phyloP scores from a whole-genome alignment of 768 basidiomycete genomes.

The Pulveroboletus sp. region DNA sequence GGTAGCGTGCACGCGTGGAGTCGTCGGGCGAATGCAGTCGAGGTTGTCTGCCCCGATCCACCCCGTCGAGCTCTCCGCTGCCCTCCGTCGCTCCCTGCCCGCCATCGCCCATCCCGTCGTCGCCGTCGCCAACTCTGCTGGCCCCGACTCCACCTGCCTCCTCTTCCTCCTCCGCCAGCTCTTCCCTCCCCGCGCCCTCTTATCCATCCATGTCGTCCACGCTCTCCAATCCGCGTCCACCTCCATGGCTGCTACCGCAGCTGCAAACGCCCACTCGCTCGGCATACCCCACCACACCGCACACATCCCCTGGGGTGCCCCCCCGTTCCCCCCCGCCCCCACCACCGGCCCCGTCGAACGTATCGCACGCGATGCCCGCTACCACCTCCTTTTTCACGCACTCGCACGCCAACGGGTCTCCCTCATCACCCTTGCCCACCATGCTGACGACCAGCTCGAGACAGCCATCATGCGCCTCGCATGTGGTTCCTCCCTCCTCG shows the following conservation, averaged over 20 bases:
- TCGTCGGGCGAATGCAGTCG: too few relatives aligned
- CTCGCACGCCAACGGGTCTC: conserved; percentile 38
- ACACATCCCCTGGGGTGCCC: conserved; percentile 53
- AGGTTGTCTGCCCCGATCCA: conserved; percentile 33
- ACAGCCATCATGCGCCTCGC: conserved; percentile 69
- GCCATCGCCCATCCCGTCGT: background rate
- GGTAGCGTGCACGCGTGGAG: too few relatives aligned
- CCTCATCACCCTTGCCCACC: conserved; percentile 65
- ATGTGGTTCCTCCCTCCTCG: conserved; percentile 49
- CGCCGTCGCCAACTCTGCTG: conserved; percentile 76
- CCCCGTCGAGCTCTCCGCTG: conserved; percentile 44
- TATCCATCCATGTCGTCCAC: conserved; percentile 69
- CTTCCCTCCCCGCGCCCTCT: conserved; percentile 28
- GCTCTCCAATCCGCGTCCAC: conserved; percentile 55
- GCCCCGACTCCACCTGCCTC: conserved; percentile 77
- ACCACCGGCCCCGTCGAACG: conserved; percentile 45
- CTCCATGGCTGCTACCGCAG: conserved; percentile 50
- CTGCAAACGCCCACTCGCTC: conserved; percentile 35
- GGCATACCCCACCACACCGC: conserved; percentile 45
- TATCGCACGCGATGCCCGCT: conserved; percentile 55
- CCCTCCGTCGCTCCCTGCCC: conserved; percentile 31
- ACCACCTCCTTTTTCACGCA: conserved; percentile 43
- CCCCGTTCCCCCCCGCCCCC: conserved; percentile 49
- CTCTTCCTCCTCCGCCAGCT: conserved; percentile 58
- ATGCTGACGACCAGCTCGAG: conserved; percentile 81